phyloP scores from a whole-genome alignment of 495 filamentous ascomycete genomes.

The Penicillium argentinense region DNA sequence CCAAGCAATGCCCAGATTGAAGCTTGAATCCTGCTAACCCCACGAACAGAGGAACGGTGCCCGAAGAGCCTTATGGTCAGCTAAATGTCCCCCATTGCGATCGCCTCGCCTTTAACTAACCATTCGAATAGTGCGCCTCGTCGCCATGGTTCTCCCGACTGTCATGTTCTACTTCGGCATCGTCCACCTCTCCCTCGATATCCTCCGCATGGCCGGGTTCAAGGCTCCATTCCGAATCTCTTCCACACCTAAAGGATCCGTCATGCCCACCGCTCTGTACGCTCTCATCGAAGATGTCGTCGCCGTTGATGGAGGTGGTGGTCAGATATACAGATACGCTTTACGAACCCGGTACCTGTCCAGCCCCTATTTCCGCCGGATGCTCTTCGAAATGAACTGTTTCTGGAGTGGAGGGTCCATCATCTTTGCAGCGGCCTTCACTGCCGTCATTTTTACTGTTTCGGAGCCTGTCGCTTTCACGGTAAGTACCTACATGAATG shows the following conservation, averaged over 20 bases:
- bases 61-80: slow-evolving; percentile 37
- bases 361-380: slow-evolving; percentile 66
- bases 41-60: slow-evolving; percentile 40
- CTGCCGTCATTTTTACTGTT: slow-evolving; percentile 61
- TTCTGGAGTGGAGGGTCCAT: slow-evolving; percentile 71
- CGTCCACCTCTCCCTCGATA: slow-evolving; percentile 52
- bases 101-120: slow-evolving; percentile 21
- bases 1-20: not conserved
- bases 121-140: slow-evolving; percentile 49
- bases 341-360: slow-evolving; percentile 67
- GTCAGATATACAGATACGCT: slow-evolving; percentile 63
- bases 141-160: slow-evolving; percentile 60
- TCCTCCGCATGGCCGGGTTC: slow-evolving; percentile 40
- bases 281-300: slow-evolving; percentile 79
- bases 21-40: slow-evolving; percentile 24
- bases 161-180: slow-evolving; percentile 61
- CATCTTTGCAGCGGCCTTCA: slow-evolving; percentile 55
- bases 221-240: slow-evolving; percentile 70
- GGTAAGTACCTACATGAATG: slow-evolving; percentile 42
- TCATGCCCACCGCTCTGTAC: slow-evolving; percentile 68
- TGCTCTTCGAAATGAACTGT: slow-evolving; percentile 71
- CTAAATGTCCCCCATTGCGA: slow-evolving; percentile 1
- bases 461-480: slow-evolving; percentile 67
- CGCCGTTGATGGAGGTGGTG: slow-evolving; percentile 74
- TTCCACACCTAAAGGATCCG: slow-evolving; percentile 66